Percentiles rank a stretch among this genome's conserved stretches.
These are phyloP conservation scores for Azolla pinnata DNA, from an alignment of 75 land plant genomes.

Conservation along the genomic window DNA sequence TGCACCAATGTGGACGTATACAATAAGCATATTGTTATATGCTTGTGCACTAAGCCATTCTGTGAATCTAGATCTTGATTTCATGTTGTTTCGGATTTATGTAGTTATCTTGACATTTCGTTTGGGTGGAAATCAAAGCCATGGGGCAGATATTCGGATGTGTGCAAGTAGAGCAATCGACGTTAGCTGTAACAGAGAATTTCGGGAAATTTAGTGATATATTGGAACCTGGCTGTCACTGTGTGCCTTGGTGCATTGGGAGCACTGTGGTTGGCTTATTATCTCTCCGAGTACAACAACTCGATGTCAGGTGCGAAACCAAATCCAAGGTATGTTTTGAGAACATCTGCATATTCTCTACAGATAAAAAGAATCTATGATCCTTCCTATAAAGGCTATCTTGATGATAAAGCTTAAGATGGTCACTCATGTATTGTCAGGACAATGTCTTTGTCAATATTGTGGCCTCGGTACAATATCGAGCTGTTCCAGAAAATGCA, in stretches of 20 bases:
- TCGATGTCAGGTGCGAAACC: conserved; percentile 41
- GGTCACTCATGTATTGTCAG: too few relatives aligned
- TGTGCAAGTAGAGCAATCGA: conserved; percentile 30
- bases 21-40: too few relatives aligned
- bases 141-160: conserved; percentile 11
- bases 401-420: too few relatives aligned
- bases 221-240: conserved; percentile 52
- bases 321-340: conserved; percentile 24
- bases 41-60: too few relatives aligned
- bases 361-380: too few relatives aligned
- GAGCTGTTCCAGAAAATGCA: conserved; percentile 44
- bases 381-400: too few relatives aligned
- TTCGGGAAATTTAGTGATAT: conserved; percentile 78
- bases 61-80: too few relatives aligned
- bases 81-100: too few relatives aligned
- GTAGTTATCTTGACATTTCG: too few relatives aligned
- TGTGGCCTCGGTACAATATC: conserved; percentile 65
- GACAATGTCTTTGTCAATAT: conserved; percentile 81
- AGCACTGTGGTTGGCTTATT: conserved; percentile 21
- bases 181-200: conserved; percentile 44
- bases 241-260: conserved; percentile 33
- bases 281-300: conserved; percentile 34
- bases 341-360: not conserved
- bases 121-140: conserved; percentile 1
- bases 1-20: too few relatives aligned